These are phyloP conservation scores for Nitzschia putrida DNA, from an alignment of 108 stramenopile species.

Conservation along the genomic window DNA sequence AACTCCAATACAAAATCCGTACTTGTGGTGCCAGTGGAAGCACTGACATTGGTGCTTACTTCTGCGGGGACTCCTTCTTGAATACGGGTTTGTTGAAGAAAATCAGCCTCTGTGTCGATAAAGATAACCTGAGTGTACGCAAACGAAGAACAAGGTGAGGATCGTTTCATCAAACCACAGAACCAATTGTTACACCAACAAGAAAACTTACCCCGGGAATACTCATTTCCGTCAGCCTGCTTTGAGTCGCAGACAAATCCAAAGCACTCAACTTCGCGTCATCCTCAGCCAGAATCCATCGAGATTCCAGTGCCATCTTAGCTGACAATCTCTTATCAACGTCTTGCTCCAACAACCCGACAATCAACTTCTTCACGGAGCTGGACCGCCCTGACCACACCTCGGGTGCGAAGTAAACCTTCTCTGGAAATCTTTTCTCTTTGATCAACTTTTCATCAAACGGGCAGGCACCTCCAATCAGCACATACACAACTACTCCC, in stretches of 20 bases:
- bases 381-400: constrained; percentile 44
- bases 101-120: not conserved
- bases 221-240: constrained; percentile 6
- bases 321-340: constrained; percentile 49
- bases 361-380: constrained; percentile 57
- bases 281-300: constrained; percentile 37
- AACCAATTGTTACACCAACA: not conserved
- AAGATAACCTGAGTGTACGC: not conserved
- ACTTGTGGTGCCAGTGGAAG: no score
- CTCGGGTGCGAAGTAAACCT: constrained; percentile 64
- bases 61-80: not conserved
- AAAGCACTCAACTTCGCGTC: constrained; percentile 30
- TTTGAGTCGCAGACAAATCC: constrained; percentile 41
- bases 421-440: constrained; percentile 55
- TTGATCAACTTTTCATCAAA: constrained; percentile 64
- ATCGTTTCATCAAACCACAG: no score
- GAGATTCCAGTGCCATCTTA: constrained; percentile 36
- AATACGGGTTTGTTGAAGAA: not conserved
- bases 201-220: not conserved
- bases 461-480: constrained; percentile 92
- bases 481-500: constrained; percentile 91
- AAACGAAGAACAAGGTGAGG: no score
- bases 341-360: constrained; percentile 44
- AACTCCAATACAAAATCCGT: constrained; percentile 10
- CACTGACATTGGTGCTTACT: no score